Base-by-base conservation (phyloP, 768 basidiomycete genomes). In the Daedalea quercina region DNA sequence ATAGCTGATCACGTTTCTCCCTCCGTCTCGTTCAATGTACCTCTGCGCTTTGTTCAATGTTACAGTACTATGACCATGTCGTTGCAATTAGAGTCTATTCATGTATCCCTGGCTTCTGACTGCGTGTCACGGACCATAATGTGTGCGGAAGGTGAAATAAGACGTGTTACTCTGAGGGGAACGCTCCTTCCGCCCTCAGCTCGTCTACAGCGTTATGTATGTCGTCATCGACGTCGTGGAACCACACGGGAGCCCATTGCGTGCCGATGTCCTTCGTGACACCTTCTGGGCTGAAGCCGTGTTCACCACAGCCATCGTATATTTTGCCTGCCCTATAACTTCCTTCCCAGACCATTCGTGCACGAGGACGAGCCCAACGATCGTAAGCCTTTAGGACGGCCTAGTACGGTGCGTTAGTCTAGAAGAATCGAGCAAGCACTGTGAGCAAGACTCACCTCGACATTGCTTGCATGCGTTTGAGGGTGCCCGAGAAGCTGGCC, bases 211-310 rank as follows among this genome's bases (percentile, higher is more conserved):
- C 52, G 2, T 1, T 9, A 20, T 17, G 40, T 1, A 80, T 60
- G 54, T 80, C 76, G 50, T 59, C 61, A 47, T 60, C 47, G 34
- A 58, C 9, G 28, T 80, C 74, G 60, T 81, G 69, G 37, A 71
- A 65, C 77, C 76, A 82, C 13, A 83, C 70, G 11, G 71, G 70
- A 34, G 69, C 70, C 76, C 74, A 81, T 26, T 73, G 69, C 12
- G 66, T 73, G 3, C 55, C 45, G 20, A 80, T 48, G 35, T 71
- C 68, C 1, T 67, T 53, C 20, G 62, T 60, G 25, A 76, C 68
- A 3, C 68, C 65, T 47, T 67, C 61, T 8, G 59, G 50, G 2
- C 59, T 54, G 7, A 42, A 17, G 1, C 70, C 68, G 37, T 66
- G 64, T 28, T 64, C 60, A 1, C 70, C 74, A 53, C 65, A 73